phyloP scores from a whole-genome alignment of 2,329 filamentous ascomycete genomes.

The Penicillium sp. region DNA sequence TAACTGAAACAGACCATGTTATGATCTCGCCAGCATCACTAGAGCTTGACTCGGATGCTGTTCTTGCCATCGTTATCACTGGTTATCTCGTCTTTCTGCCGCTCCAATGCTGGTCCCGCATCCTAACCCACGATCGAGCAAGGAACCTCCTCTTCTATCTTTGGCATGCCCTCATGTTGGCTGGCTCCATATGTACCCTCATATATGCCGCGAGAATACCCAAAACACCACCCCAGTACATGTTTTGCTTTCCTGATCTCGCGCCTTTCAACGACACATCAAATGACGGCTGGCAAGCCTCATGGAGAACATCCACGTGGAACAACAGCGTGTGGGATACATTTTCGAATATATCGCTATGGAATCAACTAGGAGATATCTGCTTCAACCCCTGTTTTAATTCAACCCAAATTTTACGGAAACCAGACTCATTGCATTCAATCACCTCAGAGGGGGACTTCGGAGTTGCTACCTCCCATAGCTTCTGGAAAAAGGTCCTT shows the following conservation, averaged over 20 bases:
- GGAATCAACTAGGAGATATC: conserved; percentile 23
- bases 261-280: conserved; percentile 19
- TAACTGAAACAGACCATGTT: conserved; percentile 20
- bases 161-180: conserved; percentile 33
- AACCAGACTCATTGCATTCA: conserved; percentile 19
- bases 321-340: conserved; percentile 30
- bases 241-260: conserved; percentile 31
- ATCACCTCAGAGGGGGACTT: conserved; percentile 7
- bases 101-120: conserved; percentile 33
- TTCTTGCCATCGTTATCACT: conserved; percentile 34
- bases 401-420: conserved; percentile 26
- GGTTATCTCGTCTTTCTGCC: conserved; percentile 36
- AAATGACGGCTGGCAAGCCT: conserved; percentile 28
- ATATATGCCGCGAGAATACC: conserved; percentile 21
- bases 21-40: conserved; percentile 28
- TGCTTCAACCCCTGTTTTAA: conserved; percentile 37
- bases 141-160: conserved; percentile 28
- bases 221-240: conserved; percentile 26
- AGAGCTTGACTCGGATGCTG: conserved; percentile 33
- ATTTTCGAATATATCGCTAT: conserved; percentile 23
- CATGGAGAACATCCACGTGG: conserved; percentile 28
- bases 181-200: conserved; percentile 29
- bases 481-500: conserved; percentile 15
- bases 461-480: conserved; percentile 5
- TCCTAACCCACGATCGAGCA: conserved; percentile 26